A percentile compares a stretch with the other conserved stretches of the same genome.
Evolutionary conservation across 768 basidiomycete species (phyloP).

Genomic region (Hypholoma sublateritium): DNA sequence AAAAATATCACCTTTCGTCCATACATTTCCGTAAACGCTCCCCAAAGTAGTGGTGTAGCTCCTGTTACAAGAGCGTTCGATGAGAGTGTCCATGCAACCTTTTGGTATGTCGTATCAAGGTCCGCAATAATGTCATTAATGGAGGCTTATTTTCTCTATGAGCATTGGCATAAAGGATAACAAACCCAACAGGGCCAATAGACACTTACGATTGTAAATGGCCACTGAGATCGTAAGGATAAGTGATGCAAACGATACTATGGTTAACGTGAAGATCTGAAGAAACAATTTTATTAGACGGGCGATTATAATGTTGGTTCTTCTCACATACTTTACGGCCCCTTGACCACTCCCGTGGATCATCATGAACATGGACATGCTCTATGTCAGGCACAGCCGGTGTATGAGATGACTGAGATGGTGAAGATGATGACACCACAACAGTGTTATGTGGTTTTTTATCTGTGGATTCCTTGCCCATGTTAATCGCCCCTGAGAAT

Average conservation of each 20-base stretch:
- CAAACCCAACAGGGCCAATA: not conserved
- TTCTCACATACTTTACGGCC: constrained; percentile 1
- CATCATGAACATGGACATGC: constrained; percentile 4
- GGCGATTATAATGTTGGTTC: not conserved
- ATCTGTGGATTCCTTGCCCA: no score
- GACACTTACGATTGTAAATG: constrained; percentile 12
- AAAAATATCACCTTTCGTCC: constrained; percentile 3
- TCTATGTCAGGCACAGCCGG: not conserved
- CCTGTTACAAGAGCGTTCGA: constrained; percentile 6
- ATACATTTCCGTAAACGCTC: constrained; percentile 7
- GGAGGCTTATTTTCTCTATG: not conserved
- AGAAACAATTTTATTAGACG: not conserved
- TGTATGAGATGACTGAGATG: not conserved
- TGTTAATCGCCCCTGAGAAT: no score
- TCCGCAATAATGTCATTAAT: constrained; percentile 9
- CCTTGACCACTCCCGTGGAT: constrained; percentile 9
- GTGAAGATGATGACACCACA: not conserved
- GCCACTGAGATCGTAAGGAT: constrained; percentile 9
- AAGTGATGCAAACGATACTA: constrained; percentile 8
- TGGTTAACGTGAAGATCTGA: constrained; percentile 9
- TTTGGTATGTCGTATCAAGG: constrained; percentile 4
- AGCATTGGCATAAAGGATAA: not conserved
- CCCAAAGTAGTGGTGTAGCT: constrained; percentile 5
- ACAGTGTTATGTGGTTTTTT: not conserved
- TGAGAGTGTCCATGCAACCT: constrained; percentile 11